phyloP scores from a whole-genome alignment of 805 yeast genomes.

The Nakazawaea wickerhamii region DNA sequence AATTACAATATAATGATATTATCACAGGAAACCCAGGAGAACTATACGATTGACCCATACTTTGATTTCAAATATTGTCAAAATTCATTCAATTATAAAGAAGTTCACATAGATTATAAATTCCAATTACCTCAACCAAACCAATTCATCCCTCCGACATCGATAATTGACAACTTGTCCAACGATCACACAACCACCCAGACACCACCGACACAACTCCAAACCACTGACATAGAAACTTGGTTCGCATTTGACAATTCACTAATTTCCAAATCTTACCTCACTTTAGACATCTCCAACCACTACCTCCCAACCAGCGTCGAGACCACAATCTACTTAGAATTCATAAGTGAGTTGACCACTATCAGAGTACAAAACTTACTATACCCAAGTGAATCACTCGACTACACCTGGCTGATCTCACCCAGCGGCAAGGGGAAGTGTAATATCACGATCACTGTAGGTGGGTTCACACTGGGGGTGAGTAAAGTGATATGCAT shows the following conservation, averaged over 20 bases:
- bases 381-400: constrained; percentile 49
- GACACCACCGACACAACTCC: constrained; percentile 32
- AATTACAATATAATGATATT: constrained; percentile 32
- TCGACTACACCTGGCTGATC: constrained; percentile 54
- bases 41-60: too few species aligned
- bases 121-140: too few species aligned
- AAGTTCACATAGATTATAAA: too few species aligned
- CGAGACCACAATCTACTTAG: constrained; percentile 39
- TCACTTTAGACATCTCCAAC: constrained; percentile 43
- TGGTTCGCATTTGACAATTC: constrained; percentile 44
- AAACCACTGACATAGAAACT: constrained; percentile 33
- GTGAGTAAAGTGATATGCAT: constrained; percentile 28
- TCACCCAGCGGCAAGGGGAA: constrained; percentile 51
- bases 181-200: constrained; percentile 19
- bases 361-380: constrained; percentile 32
- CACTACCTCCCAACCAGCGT: constrained; percentile 29
- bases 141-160: too few species aligned
- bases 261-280: constrained; percentile 27
- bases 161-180: too few species aligned
- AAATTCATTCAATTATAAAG: too few species aligned
- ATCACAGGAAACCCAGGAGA: constrained; percentile 25
- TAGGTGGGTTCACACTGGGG: constrained; percentile 47
- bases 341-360: constrained; percentile 46
- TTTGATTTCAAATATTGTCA: too few species aligned
- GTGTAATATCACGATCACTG: constrained; percentile 44